Evolutionary conservation across 768 basidiomycete species (phyloP), one percentile per base, ranked within the genome.

Genomic region (Rubroboletus satanas): DNA sequence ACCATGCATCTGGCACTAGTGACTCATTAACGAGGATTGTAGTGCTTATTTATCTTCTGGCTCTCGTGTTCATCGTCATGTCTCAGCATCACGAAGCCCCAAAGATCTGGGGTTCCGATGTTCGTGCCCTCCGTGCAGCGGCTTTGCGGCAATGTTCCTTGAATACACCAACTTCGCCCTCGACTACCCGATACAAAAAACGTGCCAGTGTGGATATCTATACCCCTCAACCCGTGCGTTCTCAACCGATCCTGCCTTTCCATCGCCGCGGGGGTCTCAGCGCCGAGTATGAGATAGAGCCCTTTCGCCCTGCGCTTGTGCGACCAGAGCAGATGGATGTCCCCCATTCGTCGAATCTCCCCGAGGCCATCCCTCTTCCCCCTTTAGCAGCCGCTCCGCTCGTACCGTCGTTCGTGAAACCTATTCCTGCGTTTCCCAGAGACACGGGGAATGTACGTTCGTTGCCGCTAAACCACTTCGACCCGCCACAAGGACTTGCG

Each of bases 41-140:
- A 89, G 87, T 87, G 49, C 64, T 87, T 44, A 55, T 72, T n/a
- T 88, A 88, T 66, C 72, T 85, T 49, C 62, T 74, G n/a, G 62
- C 76, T 12, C 67, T 88, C 51, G 64, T 79, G 21, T 64, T 77
- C n/a, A 69, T 76, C 10, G 72, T 77, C 43, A 59, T 80, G 43
- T 70, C 77, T 17, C 73, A 75, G 56, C 64, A 75, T 43, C 71
- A 68, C 49, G 72, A 77, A 12, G 79, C 83, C 59, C 67, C 74
- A 21, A 66, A 67, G 5, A 71, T 88, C 33, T 87, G 85, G 83
- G 66, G 73, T 26, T 72, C 75, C 39, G 71, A 72, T 54, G 75
- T 83, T 28, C 77, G 77, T 47, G 68, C 73, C 32, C 72, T 79
- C 73, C 61, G 77, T 59, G 60, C 70, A 71, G 70, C 57, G 61